Base-by-base conservation (phyloP, 2,329 filamentous ascomycete genomes). In the Bipolaris gigantea region DNA sequence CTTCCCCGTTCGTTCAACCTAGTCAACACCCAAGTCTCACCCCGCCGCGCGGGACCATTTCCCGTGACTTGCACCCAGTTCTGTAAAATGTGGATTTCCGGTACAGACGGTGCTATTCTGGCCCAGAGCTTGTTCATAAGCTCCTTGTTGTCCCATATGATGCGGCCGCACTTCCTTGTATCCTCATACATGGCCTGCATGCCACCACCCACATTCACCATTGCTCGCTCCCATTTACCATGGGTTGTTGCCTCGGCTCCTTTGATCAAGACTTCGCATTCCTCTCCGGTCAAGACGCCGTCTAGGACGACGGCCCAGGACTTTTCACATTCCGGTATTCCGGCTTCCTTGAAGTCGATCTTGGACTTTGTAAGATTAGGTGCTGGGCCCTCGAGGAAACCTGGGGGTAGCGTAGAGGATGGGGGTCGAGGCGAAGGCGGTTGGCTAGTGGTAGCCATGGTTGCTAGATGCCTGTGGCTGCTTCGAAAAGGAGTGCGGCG, bases 1-100 rank as follows among this genome's bases (percentile, higher is more conserved):
- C 90, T 78, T 81, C 92, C 81, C 33, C 89, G 77, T 68, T 91
- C 83, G 70, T 94, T 94, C 38, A 90, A 70, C 9, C 86, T 70
- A 9, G 66, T 75, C 53, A 76, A 60, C 41, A 64, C 67, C 63
- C 78, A 80, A 10, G 74, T 73, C 51, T 80, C 79, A 0, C 73
- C 70, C 4, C 78, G 70, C 52, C 71, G 78, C 5, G 60, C 64
- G 1, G 78, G 76, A 3, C 77, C 75, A 8, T 73, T 69, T 0
- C 81, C 80, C 4, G 80, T 81, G 18, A 83, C 73, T 27, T 60
- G 41, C 11, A 62, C 45, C 65, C 63, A 64, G 9, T 65, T 33
- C 41, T 70, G 60, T 19, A 82, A 73, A 18, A 79, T 67, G 11
- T 75, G 71, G 1, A 87, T 82, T 15, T 80, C 77, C 0, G 75